A percentile compares a stretch with the other conserved stretches of the same genome.
phyloP scores from a whole-genome alignment of 2,329 filamentous ascomycete species.

The Colletotrichum agaves region DNA sequence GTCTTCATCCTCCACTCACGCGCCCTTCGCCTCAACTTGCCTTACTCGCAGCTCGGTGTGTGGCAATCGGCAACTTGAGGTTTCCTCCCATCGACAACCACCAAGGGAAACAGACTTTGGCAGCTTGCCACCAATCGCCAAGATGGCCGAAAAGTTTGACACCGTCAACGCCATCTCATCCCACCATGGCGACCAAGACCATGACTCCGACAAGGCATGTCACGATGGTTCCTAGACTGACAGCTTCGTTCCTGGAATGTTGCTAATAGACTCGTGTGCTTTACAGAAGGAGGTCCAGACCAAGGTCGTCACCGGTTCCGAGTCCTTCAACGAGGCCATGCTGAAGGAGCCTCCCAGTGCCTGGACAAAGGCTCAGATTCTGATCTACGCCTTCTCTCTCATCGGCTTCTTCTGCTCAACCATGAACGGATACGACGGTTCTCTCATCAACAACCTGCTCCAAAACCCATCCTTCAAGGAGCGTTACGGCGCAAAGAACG shows the following conservation, averaged over 20 bases:
- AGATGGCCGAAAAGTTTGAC: constrained; percentile 36
- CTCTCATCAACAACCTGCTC: constrained; percentile 60
- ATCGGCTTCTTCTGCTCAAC: constrained; percentile 61
- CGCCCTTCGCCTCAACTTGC: constrained; percentile 8
- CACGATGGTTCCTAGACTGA: not conserved
- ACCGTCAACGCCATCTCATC: constrained; percentile 32
- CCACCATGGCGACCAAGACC: constrained; percentile 33
- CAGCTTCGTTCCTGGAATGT: accelerated
- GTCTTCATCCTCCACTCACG: constrained; percentile 31
- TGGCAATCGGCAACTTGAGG: constrained; percentile 27
- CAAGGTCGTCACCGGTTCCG: constrained; percentile 61
- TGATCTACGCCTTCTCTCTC: constrained; percentile 57
- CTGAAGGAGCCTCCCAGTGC: constrained; percentile 61
- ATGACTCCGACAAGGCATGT: constrained; percentile 35
- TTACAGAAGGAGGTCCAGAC: constrained; percentile 43
- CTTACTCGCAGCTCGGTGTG: constrained; percentile 19
- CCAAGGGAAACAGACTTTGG: not conserved
- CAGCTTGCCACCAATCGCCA: constrained; percentile 18
- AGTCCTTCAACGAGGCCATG: constrained; percentile 65
- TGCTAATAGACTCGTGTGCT: constrained; percentile 6
- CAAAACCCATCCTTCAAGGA: constrained; percentile 54
- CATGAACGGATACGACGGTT: constrained; percentile 65
- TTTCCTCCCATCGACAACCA: not conserved
- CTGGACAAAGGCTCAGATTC: constrained; percentile 51
- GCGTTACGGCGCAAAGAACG: constrained; percentile 53